Conservation (phyloP, 345 rosid species). For the Melaleuca quinquenervia region DNA sequence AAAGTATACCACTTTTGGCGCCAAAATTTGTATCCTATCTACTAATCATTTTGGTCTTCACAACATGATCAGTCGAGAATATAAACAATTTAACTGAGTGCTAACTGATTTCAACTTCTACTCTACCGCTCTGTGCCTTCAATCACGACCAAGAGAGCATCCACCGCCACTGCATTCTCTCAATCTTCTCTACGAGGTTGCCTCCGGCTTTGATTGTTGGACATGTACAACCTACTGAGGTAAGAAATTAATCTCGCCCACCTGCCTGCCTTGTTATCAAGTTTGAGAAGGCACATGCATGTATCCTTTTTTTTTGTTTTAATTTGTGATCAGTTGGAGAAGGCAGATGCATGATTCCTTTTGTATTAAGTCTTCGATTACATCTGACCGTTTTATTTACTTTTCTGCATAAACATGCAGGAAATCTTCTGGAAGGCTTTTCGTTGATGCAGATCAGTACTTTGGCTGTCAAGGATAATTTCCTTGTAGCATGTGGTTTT, state of each 20-base stretch:
- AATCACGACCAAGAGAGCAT: no score
- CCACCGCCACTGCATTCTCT: no score
- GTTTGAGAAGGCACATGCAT: not conserved
- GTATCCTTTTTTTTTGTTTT: not conserved
- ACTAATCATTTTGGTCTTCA: no score
- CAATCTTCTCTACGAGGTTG: no score
- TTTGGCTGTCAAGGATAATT: conserved; percentile 36
- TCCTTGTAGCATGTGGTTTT: conserved; percentile 51
- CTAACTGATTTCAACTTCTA: no score
- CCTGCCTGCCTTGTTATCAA: not conserved
- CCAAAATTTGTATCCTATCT: no score
- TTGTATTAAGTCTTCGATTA: not conserved
- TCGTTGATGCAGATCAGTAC: conserved; percentile 51
- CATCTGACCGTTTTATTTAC: not conserved
- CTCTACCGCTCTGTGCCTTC: no score
- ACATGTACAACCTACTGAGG: conserved; percentile 16
- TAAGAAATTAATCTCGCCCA: not conserved
- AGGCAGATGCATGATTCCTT: no score
- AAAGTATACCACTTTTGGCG: no score
- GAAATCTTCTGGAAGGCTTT: conserved; percentile 47
- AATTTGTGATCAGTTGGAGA: not conserved
- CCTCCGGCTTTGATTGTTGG: no score
- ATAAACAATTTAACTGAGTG: no score
- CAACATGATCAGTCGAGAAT: no score
- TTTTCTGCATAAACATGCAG: conserved; percentile 32